Evolutionary conservation across 345 rosid species (phyloP), one percentile per base, ranked within the genome.

Genomic region (Luvunga scandens): DNA sequence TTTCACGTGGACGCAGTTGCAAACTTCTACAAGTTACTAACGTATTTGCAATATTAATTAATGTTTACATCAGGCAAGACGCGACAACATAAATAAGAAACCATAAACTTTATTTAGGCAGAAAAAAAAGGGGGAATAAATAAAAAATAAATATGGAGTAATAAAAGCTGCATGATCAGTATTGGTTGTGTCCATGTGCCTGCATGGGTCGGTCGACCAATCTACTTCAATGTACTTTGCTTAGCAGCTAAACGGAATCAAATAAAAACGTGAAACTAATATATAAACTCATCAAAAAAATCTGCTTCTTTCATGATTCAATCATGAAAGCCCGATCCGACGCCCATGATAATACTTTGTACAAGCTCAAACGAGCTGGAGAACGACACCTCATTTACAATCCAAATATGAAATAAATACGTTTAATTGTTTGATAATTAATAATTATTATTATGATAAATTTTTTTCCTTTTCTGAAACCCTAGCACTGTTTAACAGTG

Each of bases 401-500:
- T 18, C 50, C 50, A 45, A 45, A 14, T 45, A 45, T 45, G 50
- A 13, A 45, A 45, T 12, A 12, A 45, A 45, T 45, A 45, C 50
- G 13, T 45, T 45, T 45, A 45, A 45, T 12, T 45, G 50, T 45
- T 45, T 45, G 50, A 45, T 45, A 45, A 45, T 45, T 45, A 38
- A 7, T 22, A 39, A 19, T 21, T 1, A 42, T 68, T 39, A 50
- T 28, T n/a, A 71, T 50, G 6, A 72, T 31, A 56, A 22, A 5
- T 19, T 50, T 13, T 19, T 31, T 1, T 22, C 13, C 14, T 22
- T 53, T 21, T 39, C 9, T 78, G 80, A 59, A 75, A 4, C 78
- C 78, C 77, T 56, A 69, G 21, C 18, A 59, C 13, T 28, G 48
- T 73, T 71, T 27, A 57, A 55, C 64, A 67, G 71, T 16, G 73